These are phyloP conservation scores for Thoreauomyces humboldtii DNA, from an alignment of 192 early-diverging fungal genomes.

Conservation along the genomic window DNA sequence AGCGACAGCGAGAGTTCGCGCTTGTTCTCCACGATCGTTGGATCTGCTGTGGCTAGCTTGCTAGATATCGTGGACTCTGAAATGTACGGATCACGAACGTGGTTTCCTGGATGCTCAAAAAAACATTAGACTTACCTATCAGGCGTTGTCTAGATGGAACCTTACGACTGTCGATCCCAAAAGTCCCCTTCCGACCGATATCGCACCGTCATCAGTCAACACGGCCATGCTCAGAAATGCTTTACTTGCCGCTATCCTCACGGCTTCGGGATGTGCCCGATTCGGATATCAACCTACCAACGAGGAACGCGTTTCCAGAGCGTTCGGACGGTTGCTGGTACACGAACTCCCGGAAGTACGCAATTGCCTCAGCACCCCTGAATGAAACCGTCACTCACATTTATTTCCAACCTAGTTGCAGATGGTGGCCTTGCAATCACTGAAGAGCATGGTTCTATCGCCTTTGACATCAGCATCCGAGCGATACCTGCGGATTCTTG, in stretches of 20 bases:
- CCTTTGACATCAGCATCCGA: neutral
- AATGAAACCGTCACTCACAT: neutral
- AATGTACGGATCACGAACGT: slow-evolving; percentile 6
- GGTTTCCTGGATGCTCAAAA: too few relatives aligned
- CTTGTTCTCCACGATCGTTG: neutral
- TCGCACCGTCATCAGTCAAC: too few relatives aligned
- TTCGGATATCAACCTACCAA: neutral
- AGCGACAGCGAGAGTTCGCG: neutral
- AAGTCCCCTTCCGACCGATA: neutral
- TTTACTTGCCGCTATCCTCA: slow-evolving; percentile 32
- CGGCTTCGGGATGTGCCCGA: slow-evolving; percentile 26
- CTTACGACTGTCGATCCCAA: neutral
- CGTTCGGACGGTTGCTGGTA: neutral
- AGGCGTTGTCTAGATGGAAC: slow-evolving; percentile 6
- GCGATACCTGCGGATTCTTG: neutral
- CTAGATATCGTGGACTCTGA: slow-evolving; percentile 25
- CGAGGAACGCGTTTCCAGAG: slow-evolving; percentile 4
- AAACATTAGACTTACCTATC: neutral
- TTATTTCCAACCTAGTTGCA: slow-evolving; percentile 5
- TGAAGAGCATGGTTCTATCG: slow-evolving; percentile 14
- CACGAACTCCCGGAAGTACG: neutral
- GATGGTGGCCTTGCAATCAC: slow-evolving; percentile 7
- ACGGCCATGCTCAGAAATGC: slow-evolving; percentile 37
- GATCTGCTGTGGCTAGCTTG: slow-evolving; percentile 10
- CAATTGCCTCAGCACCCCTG: neutral